Conservation (phyloP, 2,329 filamentous ascomycete genomes). For the Arthrobotrys sphaeroides region DNA sequence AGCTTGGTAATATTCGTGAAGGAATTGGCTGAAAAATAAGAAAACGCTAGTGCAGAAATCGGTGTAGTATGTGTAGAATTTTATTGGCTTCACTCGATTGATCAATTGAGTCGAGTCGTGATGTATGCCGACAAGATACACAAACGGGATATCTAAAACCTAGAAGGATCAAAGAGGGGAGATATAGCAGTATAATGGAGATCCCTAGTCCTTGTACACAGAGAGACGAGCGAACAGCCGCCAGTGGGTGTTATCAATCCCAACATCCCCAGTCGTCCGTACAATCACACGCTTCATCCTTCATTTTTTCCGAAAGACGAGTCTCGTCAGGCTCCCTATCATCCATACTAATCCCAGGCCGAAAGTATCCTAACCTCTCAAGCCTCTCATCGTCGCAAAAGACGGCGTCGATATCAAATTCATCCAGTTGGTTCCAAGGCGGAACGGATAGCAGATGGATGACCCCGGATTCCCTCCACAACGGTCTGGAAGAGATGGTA, state of each 20-base stretch:
- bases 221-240: background rate
- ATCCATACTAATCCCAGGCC: background rate
- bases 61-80: no score
- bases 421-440: conserved; percentile 24
- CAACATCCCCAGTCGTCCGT: conserved; percentile 8
- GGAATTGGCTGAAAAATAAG: no score
- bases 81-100: no score
- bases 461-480: background rate
- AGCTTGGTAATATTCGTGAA: no score
- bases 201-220: no score
- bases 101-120: no score
- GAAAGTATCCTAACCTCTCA: background rate
- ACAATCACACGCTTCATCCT: background rate
- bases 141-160: no score
- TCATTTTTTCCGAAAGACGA: conserved; percentile 8
- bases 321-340: background rate
- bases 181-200: no score
- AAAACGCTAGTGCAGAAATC: no score
- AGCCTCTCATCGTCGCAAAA: conserved; percentile 27
- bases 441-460: background rate
- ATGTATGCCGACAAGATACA: no score
- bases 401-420: conserved; percentile 2
- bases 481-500: background rate
- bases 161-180: no score
- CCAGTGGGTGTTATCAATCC: background rate